phyloP scores from a whole-genome alignment of 2,329 filamentous ascomycete genomes.

The Emmonsiellopsis sp. region DNA sequence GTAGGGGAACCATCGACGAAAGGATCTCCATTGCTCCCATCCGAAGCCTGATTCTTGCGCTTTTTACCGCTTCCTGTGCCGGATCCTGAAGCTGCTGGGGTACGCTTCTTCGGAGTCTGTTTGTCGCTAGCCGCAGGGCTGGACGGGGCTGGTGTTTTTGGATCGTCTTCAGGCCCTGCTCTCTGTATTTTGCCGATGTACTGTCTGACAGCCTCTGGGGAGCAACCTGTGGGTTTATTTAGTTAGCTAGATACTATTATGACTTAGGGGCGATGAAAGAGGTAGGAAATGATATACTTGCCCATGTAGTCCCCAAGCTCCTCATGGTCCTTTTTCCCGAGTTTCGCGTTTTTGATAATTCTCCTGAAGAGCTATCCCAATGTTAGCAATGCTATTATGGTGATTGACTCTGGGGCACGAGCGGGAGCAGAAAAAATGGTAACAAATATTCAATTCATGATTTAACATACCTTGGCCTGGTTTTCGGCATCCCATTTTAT shows the following conservation, averaged over 20 bases:
- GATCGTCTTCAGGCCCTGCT: too few relatives aligned
- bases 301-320: slow-evolving; percentile 16
- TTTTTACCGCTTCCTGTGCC: slow-evolving; percentile 15
- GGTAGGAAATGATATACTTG: neutral
- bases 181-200: neutral
- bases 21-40: neutral
- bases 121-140: too few relatives aligned
- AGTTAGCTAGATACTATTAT: too few relatives aligned
- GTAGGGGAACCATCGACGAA: neutral
- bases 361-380: neutral
- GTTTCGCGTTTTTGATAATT: slow-evolving; percentile 10
- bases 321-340: slow-evolving; percentile 10
- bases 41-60: slow-evolving; percentile 9
- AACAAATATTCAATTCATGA: too few relatives aligned
- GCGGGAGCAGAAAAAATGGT: too few relatives aligned
- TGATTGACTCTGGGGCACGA: too few relatives aligned
- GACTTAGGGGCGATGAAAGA: neutral
- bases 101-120: neutral
- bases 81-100: slow-evolving; percentile 11
- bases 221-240: neutral
- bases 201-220: neutral
- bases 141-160: too few relatives aligned
- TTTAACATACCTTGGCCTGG: slow-evolving; percentile 17
- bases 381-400: too few relatives aligned
- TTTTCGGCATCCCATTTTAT: slow-evolving; percentile 15